Conservation (phyloP, 2,329 filamentous ascomycete species). For the Colletotrichum sp. region DNA sequence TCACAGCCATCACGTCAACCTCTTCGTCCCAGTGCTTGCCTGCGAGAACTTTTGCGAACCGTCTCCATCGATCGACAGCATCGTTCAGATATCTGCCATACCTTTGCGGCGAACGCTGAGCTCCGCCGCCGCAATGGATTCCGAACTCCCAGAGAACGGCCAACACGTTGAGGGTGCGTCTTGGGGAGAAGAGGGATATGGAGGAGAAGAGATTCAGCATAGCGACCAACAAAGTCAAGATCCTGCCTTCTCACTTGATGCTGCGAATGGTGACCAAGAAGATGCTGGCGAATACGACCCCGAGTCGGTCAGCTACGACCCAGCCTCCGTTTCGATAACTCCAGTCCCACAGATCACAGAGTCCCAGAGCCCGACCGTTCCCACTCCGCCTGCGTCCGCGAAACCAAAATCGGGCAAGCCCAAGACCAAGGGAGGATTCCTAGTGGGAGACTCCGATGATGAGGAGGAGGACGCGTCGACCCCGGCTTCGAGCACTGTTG, state of each 20-base stretch:
- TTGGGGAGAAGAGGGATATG: conserved; percentile 60
- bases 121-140: conserved; percentile 12
- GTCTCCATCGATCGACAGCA: neutral
- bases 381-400: conserved; percentile 16
- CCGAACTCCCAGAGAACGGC: conserved; percentile 21
- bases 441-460: conserved; percentile 65
- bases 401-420: conserved; percentile 52
- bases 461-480: conserved; percentile 52
- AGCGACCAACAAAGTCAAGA: conserved; percentile 61
- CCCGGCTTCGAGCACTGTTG: conserved; percentile 4
- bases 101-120: neutral
- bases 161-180: conserved; percentile 42
- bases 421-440: conserved; percentile 64
- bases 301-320: conserved; percentile 49
- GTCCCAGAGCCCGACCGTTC: conserved; percentile 30
- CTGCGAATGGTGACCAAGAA: conserved; percentile 45
- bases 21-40: neutral
- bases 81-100: neutral
- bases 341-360: conserved; percentile 31
- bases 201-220: conserved; percentile 58
- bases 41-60: neutral
- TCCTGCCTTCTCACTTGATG: conserved; percentile 45
- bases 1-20: neutral
- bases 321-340: conserved; percentile 55
- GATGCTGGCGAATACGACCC: conserved; percentile 57